These are phyloP conservation scores for Paecilomyces sp. DNA, from an alignment of 2,329 filamentous ascomycete genomes.

Conservation along the genomic window DNA sequence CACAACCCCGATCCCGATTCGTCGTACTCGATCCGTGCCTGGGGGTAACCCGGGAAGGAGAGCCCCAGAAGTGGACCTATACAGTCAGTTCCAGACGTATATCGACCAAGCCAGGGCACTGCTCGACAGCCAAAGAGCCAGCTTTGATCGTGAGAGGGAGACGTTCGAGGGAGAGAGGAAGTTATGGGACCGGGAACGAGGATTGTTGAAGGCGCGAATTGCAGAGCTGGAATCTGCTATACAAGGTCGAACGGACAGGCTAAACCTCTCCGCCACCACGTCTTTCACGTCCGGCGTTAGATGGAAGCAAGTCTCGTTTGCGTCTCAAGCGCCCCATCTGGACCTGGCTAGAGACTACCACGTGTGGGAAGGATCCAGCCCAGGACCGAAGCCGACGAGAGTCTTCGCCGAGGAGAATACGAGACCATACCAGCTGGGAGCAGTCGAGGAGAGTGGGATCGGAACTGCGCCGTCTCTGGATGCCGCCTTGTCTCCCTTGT, in stretches of 20 bases:
- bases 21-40: conserved; percentile 33
- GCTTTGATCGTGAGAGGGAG: conserved; percentile 33
- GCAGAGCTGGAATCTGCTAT: conserved; percentile 31
- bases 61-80: conserved; percentile 10
- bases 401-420: conserved; percentile 33
- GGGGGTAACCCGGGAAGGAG: conserved; percentile 22
- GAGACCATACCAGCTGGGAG: conserved; percentile 16
- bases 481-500: conserved; percentile 31
- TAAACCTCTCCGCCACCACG: neutral
- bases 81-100: conserved; percentile 26
- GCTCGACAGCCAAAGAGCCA: conserved; percentile 29
- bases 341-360: conserved; percentile 17
- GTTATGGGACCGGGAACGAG: conserved; percentile 38
- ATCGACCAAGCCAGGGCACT: conserved; percentile 35
- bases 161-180: conserved; percentile 37
- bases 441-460: conserved; percentile 22
- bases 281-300: conserved; percentile 12
- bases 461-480: conserved; percentile 29
- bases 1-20: conserved; percentile 24
- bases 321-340: conserved; percentile 1
- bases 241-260: conserved; percentile 8
- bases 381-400: conserved; percentile 32
- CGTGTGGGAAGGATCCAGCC: conserved; percentile 39
- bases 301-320: neutral
- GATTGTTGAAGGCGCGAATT: conserved; percentile 34